These are phyloP conservation scores for Globisporangium carolinianum DNA, from an alignment of 352 stramenopile species.

Conservation along the genomic window DNA sequence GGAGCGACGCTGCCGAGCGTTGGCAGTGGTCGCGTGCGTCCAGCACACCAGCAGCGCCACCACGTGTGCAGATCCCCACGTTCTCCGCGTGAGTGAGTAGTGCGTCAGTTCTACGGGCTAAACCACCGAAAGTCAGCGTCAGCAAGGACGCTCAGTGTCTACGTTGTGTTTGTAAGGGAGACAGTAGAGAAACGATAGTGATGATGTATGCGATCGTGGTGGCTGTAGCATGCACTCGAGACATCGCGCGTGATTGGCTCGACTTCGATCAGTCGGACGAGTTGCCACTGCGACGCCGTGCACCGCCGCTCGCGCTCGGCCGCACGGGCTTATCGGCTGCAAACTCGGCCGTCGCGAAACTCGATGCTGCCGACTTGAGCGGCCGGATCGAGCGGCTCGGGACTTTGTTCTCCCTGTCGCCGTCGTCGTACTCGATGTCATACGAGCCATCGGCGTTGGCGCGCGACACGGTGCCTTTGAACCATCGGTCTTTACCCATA, in stretches of 20 bases:
- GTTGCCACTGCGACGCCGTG: conserved; percentile 34
- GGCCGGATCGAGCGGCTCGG: conserved; percentile 18
- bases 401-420: conserved; percentile 44
- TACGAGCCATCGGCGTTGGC: conserved; percentile 45
- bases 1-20: background rate
- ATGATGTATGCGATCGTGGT: too few relatives aligned
- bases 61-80: conserved; percentile 7
- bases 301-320: conserved; percentile 21
- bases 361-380: conserved; percentile 15
- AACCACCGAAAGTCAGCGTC: background rate
- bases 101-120: background rate
- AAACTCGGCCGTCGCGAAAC: conserved; percentile 43
- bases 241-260: background rate
- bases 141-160: background rate
- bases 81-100: background rate
- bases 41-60: background rate
- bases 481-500: conserved; percentile 53
- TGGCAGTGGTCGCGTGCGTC: background rate
- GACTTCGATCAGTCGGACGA: conserved; percentile 26
- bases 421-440: conserved; percentile 59
- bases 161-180: too few relatives aligned
- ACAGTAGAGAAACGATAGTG: too few relatives aligned
- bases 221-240: background rate
- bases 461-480: conserved; percentile 40
- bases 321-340: conserved; percentile 25